These are phyloP conservation scores for Xylaria curta DNA, from an alignment of 495 filamentous ascomycete genomes.

Conservation along the genomic window DNA sequence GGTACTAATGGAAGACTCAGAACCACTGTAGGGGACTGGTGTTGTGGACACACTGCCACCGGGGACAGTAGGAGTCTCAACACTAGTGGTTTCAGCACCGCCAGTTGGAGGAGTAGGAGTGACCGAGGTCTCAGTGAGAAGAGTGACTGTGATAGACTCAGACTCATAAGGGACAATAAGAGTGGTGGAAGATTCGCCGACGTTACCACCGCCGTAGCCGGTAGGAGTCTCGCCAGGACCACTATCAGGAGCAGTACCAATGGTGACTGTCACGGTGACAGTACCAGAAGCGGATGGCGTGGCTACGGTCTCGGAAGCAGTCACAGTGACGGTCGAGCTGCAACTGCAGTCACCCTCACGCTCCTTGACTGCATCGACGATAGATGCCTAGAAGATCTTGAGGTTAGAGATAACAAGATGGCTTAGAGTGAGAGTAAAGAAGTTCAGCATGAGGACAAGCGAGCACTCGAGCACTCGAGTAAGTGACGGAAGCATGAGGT, in stretches of 20 bases:
- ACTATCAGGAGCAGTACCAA: not conserved
- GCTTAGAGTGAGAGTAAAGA: not conserved
- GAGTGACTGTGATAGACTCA: conserved; percentile 19
- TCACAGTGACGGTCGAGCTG: conserved; percentile 30
- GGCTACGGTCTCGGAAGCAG: conserved; percentile 20
- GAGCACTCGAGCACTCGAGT: not conserved
- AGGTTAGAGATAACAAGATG: conserved; percentile 20
- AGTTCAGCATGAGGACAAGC: not conserved
- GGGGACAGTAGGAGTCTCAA: not conserved
- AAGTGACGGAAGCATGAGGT: not conserved
- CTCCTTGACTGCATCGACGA: conserved; percentile 26
- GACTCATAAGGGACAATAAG: conserved; percentile 16
- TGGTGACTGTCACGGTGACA: conserved; percentile 23
- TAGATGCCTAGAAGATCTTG: conserved; percentile 25
- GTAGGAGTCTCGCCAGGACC: conserved; percentile 27
- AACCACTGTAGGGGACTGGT: not conserved
- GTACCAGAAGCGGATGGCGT: conserved; percentile 6
- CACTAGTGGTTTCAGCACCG: conserved; percentile 3
- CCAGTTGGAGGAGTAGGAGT: conserved; percentile 8
- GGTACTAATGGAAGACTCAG: conserved; percentile 23
- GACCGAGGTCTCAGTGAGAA: conserved; percentile 25
- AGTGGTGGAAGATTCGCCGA: conserved; percentile 20
- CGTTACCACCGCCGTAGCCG: conserved; percentile 20
- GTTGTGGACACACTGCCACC: not conserved
- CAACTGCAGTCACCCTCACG: conserved; percentile 37